phyloP scores from a whole-genome alignment of 768 basidiomycete genomes.

The Russula virescens region DNA sequence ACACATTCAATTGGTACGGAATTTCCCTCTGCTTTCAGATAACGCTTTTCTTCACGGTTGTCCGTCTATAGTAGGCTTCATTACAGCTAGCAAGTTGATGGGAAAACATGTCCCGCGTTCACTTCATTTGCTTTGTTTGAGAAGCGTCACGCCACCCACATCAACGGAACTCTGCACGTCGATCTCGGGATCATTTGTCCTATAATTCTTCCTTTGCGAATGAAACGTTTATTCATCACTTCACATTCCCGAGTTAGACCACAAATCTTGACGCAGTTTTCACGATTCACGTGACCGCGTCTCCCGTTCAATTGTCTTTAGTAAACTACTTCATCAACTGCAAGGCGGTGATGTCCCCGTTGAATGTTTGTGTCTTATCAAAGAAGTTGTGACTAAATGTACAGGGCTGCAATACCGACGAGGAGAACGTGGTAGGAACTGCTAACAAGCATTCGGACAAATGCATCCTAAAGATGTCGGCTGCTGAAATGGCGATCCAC shows the following conservation, averaged over 20 bases:
- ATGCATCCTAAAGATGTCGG: too few relatives aligned
- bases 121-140: constrained; percentile 2
- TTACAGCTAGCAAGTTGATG: neutral
- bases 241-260: neutral
- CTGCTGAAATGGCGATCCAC: too few relatives aligned
- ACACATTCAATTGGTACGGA: neutral
- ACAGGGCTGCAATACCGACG: too few relatives aligned
- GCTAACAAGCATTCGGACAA: too few relatives aligned
- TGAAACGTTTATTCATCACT: neutral
- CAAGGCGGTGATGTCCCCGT: too few relatives aligned
- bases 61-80: neutral
- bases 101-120: neutral
- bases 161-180: neutral
- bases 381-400: too few relatives aligned
- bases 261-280: neutral
- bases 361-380: too few relatives aligned
- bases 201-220: neutral
- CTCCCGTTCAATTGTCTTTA: too few relatives aligned
- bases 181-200: constrained; percentile 11
- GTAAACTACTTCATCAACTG: too few relatives aligned
- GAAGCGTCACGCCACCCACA: neutral
- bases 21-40: too few relatives aligned
- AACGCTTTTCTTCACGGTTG: too few relatives aligned
- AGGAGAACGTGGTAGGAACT: too few relatives aligned
- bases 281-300: constrained; percentile 1